Conservation (phyloP, 257 asterid genomes). For the Nicotiana benthamiana region DNA sequence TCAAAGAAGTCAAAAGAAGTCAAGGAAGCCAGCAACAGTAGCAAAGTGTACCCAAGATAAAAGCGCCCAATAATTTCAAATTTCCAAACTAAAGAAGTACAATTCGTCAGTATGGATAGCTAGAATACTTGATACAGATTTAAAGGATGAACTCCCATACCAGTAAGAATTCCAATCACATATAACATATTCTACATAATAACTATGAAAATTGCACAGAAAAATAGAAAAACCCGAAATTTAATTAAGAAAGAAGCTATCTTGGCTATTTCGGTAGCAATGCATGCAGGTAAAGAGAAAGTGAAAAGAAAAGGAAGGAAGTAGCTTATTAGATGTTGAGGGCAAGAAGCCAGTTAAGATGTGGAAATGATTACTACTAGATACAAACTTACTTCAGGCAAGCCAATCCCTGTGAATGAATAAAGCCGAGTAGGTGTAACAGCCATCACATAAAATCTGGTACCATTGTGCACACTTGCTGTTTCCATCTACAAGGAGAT, state of each 20-base stretch:
- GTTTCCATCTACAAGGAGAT: slow-evolving; percentile 79
- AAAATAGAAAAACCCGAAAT: background rate
- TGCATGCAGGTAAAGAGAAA: background rate
- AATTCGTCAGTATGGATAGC: background rate
- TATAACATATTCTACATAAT: background rate
- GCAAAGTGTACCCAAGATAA: background rate
- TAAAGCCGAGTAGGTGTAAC: slow-evolving; percentile 97
- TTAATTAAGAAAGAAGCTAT: background rate
- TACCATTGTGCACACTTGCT: slow-evolving; percentile 48
- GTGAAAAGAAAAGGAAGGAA: background rate
- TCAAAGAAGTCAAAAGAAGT: background rate
- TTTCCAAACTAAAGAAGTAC: background rate
- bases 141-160: background rate
- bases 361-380: slow-evolving; percentile 1
- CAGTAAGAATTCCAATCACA: background rate
- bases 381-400: slow-evolving; percentile 61
- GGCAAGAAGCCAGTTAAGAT: background rate
- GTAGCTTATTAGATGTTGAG: background rate
- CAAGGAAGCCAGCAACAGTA: background rate
- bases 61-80: background rate
- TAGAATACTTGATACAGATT: background rate
- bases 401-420: slow-evolving; percentile 89
- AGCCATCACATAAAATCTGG: slow-evolving; percentile 87
- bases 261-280: background rate
- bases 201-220: background rate